A percentile compares a stretch with the other conserved stretches of the same genome.
phyloP scores from a whole-genome alignment of 345 rosid species.

The Syzygium jambos region DNA sequence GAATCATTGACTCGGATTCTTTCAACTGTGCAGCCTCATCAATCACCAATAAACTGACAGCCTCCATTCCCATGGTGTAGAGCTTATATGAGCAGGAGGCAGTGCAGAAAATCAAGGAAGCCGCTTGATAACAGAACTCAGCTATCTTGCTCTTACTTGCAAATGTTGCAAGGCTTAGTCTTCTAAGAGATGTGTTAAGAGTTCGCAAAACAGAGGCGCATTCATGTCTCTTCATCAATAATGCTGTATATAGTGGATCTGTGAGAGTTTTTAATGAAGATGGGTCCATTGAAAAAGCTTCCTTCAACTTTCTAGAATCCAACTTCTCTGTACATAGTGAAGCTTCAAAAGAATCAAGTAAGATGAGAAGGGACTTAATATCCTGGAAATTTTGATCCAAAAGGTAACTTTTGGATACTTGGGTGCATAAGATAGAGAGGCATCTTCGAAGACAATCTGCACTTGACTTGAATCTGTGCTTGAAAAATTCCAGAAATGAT shows the following conservation, averaged over 20 bases:
- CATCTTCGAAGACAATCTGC: not conserved
- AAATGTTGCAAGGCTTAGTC: not conserved
- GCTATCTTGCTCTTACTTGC: not conserved
- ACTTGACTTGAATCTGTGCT: not conserved
- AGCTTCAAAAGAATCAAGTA: not conserved
- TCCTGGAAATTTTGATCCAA: not conserved
- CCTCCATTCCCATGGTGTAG: not conserved
- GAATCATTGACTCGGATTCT: constrained; percentile 7
- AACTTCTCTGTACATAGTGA: not conserved
- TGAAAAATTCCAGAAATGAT: constrained; percentile 1
- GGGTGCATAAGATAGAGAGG: not conserved
- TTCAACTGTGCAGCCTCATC: constrained; percentile 7
- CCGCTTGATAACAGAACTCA: not conserved
- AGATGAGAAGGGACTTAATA: not conserved
- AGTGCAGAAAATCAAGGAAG: constrained; percentile 2
- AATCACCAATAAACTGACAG: not conserved
- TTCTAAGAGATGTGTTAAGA: not conserved
- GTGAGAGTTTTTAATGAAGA: not conserved
- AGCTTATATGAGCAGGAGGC: not conserved
- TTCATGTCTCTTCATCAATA: not conserved
- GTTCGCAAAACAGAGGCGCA: not conserved
- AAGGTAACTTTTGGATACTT: not conserved
- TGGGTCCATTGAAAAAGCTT: not conserved
- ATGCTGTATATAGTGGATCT: not conserved
- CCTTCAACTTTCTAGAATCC: not conserved